A percentile compares a stretch with the other conserved stretches of the same genome.
Evolutionary conservation across 495 filamentous ascomycete genomes (phyloP).

Genomic region (Annulohypoxylon stygium): DNA sequence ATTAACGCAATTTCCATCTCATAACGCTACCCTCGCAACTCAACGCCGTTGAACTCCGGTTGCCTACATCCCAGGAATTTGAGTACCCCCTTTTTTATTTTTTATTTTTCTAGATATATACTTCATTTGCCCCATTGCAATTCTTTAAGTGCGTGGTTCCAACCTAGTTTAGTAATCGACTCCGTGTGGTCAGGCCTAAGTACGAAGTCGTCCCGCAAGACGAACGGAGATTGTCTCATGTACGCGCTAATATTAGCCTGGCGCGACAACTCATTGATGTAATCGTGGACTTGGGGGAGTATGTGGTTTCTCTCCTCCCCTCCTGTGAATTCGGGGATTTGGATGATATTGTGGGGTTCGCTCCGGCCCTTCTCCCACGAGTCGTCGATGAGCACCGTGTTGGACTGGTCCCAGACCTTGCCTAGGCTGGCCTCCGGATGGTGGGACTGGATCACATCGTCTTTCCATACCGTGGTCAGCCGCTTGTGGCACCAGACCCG

Average conservation of each 20-base stretch:
- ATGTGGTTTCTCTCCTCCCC: constrained; percentile 53
- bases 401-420: constrained; percentile 78
- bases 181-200: background rate
- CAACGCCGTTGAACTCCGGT: background rate
- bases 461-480: constrained; percentile 77
- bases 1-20: background rate
- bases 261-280: constrained; percentile 58
- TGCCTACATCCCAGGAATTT: background rate
- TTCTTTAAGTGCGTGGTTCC: background rate
- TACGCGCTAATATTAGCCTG: constrained; percentile 63
- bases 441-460: constrained; percentile 61
- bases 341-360: constrained; percentile 86
- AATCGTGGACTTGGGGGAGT: constrained; percentile 63
- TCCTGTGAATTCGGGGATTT: constrained; percentile 80
- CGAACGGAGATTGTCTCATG: constrained; percentile 55
- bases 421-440: constrained; percentile 60
- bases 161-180: background rate
- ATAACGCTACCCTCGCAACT: background rate
- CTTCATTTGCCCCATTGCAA: background rate
- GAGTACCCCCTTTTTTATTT: background rate
- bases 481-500: constrained; percentile 91
- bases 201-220: background rate
- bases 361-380: constrained; percentile 78
- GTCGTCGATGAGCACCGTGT: constrained; percentile 93
- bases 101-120: too few species aligned